Percentiles rank a stretch among this genome's conserved stretches.
phyloP scores from a whole-genome alignment of 768 basidiomycete genomes.

The Amyloporia xantha region DNA sequence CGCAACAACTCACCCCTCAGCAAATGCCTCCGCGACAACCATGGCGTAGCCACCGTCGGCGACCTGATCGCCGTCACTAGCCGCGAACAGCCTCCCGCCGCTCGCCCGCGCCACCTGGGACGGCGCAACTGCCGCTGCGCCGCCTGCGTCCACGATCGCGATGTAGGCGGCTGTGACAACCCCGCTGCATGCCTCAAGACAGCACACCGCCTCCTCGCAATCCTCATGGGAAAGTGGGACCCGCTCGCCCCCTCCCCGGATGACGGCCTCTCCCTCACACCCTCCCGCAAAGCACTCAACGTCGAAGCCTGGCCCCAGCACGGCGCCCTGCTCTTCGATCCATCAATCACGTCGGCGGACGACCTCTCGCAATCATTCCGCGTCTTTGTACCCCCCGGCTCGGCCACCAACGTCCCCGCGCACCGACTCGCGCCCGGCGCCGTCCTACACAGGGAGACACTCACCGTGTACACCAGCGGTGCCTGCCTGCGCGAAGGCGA shows the following conservation, averaged over 20 bases:
- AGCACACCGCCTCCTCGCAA: constrained; percentile 13
- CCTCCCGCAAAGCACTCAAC: neutral
- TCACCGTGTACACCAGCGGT: neutral
- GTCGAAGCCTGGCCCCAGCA: neutral
- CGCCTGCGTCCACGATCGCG: neutral
- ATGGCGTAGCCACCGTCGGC: neutral
- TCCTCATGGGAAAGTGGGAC: neutral
- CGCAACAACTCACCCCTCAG: neutral
- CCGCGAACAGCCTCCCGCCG: neutral
- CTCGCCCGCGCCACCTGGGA: neutral
- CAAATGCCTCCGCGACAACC: neutral
- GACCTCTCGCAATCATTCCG: neutral
- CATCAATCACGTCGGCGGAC: neutral
- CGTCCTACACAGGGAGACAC: no score
- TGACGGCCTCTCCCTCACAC: neutral
- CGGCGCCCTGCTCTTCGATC: neutral
- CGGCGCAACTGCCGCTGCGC: neutral
- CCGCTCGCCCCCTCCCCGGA: neutral
- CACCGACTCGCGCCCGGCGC: neutral
- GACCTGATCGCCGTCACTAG: neutral
- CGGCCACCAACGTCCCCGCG: no score
- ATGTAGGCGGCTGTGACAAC: neutral
- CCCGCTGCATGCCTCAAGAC: neutral
- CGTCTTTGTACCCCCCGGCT: neutral
- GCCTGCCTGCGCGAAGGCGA: neutral